Base-by-base conservation (phyloP, 2,329 filamentous ascomycete species). In the Dactylella cylindrospora region DNA sequence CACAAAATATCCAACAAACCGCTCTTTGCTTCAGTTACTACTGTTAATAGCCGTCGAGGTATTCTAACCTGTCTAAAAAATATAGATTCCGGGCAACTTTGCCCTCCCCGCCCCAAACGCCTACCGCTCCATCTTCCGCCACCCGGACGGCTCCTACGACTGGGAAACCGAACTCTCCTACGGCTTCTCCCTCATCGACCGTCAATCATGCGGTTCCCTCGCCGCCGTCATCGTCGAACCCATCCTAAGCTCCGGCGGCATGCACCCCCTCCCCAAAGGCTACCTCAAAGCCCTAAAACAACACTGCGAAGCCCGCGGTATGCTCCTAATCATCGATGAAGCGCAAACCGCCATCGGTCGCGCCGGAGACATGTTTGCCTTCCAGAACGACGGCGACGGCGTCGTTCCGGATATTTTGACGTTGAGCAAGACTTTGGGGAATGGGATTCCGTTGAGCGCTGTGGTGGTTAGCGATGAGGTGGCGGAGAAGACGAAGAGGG, bases 91-190 rank as follows among this genome's bases (percentile, higher is more conserved):
- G 0, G 82, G 83, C 0, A 77, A 79, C 53, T 73, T 82, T 3
- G 76, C 75, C 0, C 76, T 85, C 28, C 82, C 82, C 0, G 76
- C 79, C 0, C 82, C 82, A 0, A 79, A 84, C 65, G 74, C 78
- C 0, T 85, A 84, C 68, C 78, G 82, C 3, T 84, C 82, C 0
- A 74, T 78, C 0, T 86, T 86, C 70, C 76, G 79, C 7, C 76
- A 78, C 28, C 17, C 77, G 0, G 81, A 85, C 64, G 81, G 81
- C 0, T 76, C 76, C 0, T 81, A 86, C 64, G 82, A 86, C 68
- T 86, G 83, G 83, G 74, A 82, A 65, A 78, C 79, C 0, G 83
- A 86, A 68, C 72, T 86, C 10, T 76, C 82, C 8, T 85, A 79
- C 66, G 81, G 80, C 3, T 85, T 80, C 76, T 73, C 74, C 13